phyloP scores from a whole-genome alignment of 2,329 filamentous ascomycete genomes.

The Neodidymelliopsis sp. region DNA sequence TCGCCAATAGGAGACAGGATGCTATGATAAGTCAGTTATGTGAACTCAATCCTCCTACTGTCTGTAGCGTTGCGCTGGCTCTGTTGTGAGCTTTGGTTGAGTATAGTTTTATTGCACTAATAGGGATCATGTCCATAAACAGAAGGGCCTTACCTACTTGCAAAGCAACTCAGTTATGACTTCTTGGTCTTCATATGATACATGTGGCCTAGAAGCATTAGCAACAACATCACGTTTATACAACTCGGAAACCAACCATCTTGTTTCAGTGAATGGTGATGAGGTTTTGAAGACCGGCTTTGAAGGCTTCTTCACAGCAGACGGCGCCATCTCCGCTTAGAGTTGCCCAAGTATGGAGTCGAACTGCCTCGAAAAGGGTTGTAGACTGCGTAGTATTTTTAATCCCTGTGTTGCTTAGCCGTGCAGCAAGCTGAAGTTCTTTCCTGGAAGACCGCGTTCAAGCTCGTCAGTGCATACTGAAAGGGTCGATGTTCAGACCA shows the following conservation, averaged over 20 bases:
- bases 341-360: not conserved
- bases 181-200: constrained; percentile 66
- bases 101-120: no score
- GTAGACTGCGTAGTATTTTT: not conserved
- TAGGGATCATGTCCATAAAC: no score
- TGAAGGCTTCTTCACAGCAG: constrained; percentile 30
- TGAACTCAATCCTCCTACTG: no score
- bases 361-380: not conserved
- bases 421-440: no score
- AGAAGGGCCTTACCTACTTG: constrained; percentile 62
- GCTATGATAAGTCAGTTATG: constrained; percentile 54
- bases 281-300: constrained; percentile 71
- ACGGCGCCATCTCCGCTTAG: constrained; percentile 33
- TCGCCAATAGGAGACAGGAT: constrained; percentile 70
- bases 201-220: constrained; percentile 63
- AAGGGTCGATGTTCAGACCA: no score
- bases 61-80: no score
- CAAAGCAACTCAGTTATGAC: constrained; percentile 72
- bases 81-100: no score
- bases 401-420: no score
- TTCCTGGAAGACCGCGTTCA: no score
- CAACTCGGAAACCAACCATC: constrained; percentile 60
- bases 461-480: no score
- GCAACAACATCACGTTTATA: not conserved
- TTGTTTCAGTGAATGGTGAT: constrained; percentile 66